phyloP scores from a whole-genome alignment of 2,329 filamentous ascomycete genomes.

The Colletotrichum liaoningense region DNA sequence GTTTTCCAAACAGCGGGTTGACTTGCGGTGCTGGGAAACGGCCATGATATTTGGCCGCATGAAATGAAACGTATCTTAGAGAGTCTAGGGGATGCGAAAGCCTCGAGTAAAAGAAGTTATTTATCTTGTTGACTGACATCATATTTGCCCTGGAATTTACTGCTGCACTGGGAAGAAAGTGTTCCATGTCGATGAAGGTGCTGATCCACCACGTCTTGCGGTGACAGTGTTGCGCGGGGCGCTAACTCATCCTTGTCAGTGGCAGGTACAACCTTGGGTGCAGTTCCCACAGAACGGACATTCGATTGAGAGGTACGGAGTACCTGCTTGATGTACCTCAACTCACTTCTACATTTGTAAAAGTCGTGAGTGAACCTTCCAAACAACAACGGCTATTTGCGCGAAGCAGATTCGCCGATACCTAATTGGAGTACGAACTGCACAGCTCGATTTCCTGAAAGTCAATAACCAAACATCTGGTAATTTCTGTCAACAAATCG shows the following conservation, averaged over 20 bases:
- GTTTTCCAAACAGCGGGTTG: constrained; percentile 33
- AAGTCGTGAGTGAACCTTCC: constrained; percentile 4
- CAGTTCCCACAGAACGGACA: neutral
- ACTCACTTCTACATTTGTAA: neutral
- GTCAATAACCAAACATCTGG: neutral
- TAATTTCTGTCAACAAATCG: neutral
- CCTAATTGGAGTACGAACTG: neutral
- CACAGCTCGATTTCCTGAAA: neutral
- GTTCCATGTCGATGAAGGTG: neutral
- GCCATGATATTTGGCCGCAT: constrained; percentile 29
- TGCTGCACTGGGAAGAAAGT: neutral
- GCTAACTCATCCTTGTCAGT: neutral
- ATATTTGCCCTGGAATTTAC: neutral
- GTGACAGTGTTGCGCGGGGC: neutral
- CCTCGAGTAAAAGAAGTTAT: constrained; percentile 21
- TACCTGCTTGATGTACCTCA: neutral
- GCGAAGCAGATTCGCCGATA: neutral
- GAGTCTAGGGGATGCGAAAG: constrained; percentile 3
- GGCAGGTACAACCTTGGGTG: neutral
- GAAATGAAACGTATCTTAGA: constrained; percentile 35
- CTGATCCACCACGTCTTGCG: neutral
- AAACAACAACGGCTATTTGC: neutral
- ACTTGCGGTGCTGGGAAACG: constrained; percentile 24
- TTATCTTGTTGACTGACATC: neutral
- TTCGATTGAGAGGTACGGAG: neutral